Conservation (phyloP, 257 asterid species). For the Thymus mandschuricus region DNA sequence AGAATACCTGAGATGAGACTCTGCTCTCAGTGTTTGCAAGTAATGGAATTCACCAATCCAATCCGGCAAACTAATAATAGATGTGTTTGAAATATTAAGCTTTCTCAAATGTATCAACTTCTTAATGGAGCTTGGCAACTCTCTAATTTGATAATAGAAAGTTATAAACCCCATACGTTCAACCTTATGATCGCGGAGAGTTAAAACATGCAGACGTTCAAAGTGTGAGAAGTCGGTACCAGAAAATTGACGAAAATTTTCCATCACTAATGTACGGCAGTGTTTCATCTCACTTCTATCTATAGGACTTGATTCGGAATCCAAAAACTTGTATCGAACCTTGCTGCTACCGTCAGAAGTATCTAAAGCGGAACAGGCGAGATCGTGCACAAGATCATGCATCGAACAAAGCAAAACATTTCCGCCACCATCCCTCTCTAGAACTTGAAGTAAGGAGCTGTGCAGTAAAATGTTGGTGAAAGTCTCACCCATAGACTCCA, state of each 20-base stretch:
- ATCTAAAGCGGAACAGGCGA: background rate
- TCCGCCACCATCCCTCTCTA: background rate
- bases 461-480: background rate
- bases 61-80: background rate
- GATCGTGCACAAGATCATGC: constrained; percentile 1
- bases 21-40: background rate
- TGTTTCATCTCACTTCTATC: background rate
- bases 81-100: too few species aligned
- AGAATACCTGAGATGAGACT: too few species aligned
- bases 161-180: too few species aligned
- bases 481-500: background rate
- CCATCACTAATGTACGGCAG: background rate
- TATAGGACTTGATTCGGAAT: background rate
- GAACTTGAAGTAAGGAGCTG: background rate
- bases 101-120: background rate
- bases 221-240: background rate
- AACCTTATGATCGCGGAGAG: too few species aligned
- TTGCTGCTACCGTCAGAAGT: background rate
- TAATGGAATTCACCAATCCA: background rate
- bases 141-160: too few species aligned
- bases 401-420: background rate
- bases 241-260: background rate
- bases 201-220: background rate
- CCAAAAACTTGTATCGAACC: background rate
- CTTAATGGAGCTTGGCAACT: background rate